Conservation (phyloP, 108 stramenopile genomes). For the Discostella stelligeroides region DNA sequence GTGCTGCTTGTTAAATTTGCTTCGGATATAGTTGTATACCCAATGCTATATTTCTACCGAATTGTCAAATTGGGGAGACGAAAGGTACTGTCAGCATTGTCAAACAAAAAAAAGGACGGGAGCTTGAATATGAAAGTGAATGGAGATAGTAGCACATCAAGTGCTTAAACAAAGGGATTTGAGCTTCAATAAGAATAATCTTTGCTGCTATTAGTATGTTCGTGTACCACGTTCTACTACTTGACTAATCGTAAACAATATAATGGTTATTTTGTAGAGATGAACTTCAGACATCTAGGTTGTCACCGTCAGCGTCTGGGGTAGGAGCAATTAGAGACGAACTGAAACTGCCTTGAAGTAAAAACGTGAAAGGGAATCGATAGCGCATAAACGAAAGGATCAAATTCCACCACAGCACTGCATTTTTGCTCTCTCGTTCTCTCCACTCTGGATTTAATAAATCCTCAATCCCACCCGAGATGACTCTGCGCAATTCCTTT, state of each 20-base stretch:
- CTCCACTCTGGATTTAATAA: slow-evolving; percentile 76
- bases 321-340: slow-evolving; percentile 82
- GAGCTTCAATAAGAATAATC: neutral
- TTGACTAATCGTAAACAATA: too few species aligned
- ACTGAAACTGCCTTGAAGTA: slow-evolving; percentile 81
- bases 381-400: slow-evolving; percentile 83
- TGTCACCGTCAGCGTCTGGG: slow-evolving; percentile 39
- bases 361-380: slow-evolving; percentile 77
- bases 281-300: neutral
- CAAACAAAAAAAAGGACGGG: neutral
- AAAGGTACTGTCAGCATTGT: slow-evolving; percentile 34
- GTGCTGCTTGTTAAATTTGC: slow-evolving; percentile 72
- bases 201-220: too few species aligned
- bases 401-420: slow-evolving; percentile 86
- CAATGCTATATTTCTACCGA: slow-evolving; percentile 60
- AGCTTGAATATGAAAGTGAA: neutral
- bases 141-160: slow-evolving; percentile 2
- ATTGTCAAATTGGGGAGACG: slow-evolving; percentile 48
- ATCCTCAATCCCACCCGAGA: slow-evolving; percentile 75
- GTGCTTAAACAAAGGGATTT: neutral
- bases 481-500: slow-evolving; percentile 83
- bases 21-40: slow-evolving; percentile 70
- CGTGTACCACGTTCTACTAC: too few species aligned
- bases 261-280: neutral
- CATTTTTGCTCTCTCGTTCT: slow-evolving; percentile 74